These are phyloP conservation scores for Ceratocystis eucalypticola DNA, from an alignment of 2,329 filamentous ascomycete genomes.

Conservation along the genomic window DNA sequence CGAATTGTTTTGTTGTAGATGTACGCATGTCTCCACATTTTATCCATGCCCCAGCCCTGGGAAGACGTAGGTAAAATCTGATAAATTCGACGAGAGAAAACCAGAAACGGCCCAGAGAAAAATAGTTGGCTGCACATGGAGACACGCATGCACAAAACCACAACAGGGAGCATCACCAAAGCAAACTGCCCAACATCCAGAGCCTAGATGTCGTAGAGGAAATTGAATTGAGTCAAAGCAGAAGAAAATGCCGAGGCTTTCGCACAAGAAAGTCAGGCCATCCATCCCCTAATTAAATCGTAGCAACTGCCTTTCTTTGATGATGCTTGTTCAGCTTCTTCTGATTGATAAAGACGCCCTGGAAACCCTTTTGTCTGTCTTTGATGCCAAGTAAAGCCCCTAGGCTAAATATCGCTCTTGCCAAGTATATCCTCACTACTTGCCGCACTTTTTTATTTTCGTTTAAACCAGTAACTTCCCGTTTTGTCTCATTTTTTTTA, in stretches of 20 bases:
- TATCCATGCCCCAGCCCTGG: background rate
- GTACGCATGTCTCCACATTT: background rate
- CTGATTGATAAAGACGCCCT: conserved; percentile 4
- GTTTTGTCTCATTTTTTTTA: background rate
- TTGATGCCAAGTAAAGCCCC: background rate
- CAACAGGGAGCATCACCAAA: background rate
- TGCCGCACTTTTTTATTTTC: background rate
- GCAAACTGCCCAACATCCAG: background rate
- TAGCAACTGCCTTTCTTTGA: background rate
- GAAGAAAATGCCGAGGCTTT: background rate
- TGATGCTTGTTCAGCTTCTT: background rate
- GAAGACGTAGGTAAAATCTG: background rate
- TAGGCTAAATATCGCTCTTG: background rate
- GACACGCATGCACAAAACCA: background rate
- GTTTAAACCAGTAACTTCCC: background rate
- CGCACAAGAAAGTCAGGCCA: background rate
- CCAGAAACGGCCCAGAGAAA: background rate
- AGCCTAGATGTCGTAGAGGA: background rate
- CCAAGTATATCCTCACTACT: background rate
- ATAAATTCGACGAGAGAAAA: background rate
- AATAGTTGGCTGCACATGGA: background rate
- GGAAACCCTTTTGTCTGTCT: background rate
- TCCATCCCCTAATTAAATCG: background rate
- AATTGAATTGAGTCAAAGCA: background rate
- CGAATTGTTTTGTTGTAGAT: background rate